Percentiles rank a stretch among this genome's conserved stretches.
Evolutionary conservation across 2,329 filamentous ascomycete genomes (phyloP).

Genomic region (Tolypocladium paradoxum): DNA sequence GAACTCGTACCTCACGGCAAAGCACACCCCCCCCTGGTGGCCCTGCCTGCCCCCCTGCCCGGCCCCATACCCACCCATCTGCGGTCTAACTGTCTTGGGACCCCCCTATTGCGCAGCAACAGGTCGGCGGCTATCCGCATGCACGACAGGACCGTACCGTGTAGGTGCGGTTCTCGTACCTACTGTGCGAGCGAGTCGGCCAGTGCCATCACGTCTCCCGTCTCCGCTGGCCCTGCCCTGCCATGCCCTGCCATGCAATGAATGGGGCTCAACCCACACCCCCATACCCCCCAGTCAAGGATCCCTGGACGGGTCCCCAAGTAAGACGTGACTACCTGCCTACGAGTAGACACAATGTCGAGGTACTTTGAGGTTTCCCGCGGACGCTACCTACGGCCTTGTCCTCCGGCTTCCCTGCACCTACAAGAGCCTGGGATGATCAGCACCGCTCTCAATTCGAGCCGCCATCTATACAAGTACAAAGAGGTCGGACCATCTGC

Average conservation of each 20-base stretch:
- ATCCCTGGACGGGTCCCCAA: neutral
- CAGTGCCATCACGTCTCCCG: neutral
- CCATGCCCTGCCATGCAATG: constrained; percentile 1
- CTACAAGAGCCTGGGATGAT: constrained; percentile 3
- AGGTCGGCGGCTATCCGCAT: constrained; percentile 19
- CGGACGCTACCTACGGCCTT: neutral
- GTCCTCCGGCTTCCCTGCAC: constrained; percentile 5
- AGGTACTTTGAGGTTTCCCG: constrained; percentile 3
- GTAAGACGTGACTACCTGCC: neutral
- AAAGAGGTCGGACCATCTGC: constrained; percentile 10
- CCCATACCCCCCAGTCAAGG: neutral
- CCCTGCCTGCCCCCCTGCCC: neutral
- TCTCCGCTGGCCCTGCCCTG: neutral
- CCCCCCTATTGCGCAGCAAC: constrained; percentile 4
- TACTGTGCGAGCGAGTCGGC: neutral
- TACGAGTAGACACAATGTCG: constrained; percentile 1
- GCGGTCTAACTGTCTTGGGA: constrained; percentile 3
- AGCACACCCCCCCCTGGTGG: neutral
- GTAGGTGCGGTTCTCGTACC: too few relatives aligned
- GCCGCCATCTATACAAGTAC: constrained; percentile 10
- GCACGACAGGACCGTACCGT: constrained; percentile 14
- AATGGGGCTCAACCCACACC: neutral
- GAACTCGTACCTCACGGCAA: neutral
- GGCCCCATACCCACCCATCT: constrained; percentile 2
- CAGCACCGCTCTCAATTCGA: constrained; percentile 7